Evolutionary conservation across 495 filamentous ascomycete species (phyloP).

Genomic region (Aspergillus cavernicola): DNA sequence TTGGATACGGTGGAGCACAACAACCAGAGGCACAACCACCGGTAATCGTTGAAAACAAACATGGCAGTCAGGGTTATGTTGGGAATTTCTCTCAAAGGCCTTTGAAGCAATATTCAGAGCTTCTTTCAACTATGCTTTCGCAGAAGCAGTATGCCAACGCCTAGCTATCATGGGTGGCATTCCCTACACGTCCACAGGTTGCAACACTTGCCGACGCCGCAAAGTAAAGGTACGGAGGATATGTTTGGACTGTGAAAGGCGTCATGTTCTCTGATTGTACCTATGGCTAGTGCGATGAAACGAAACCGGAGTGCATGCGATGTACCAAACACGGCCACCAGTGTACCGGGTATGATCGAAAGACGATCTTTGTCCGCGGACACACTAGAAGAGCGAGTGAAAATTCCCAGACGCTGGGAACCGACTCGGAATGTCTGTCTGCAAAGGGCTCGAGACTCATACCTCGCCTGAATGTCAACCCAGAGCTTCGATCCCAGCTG

Average conservation of each 20-base stretch:
- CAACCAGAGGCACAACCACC: not conserved
- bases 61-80: not conserved
- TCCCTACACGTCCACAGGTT: conserved; percentile 24
- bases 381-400: conserved; percentile 1
- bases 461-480: conserved; percentile 17
- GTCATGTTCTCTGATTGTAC: conserved; percentile 4
- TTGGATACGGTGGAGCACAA: not conserved
- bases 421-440: not conserved
- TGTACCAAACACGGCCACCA: conserved; percentile 29
- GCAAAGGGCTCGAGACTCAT: not conserved
- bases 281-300: conserved; percentile 25
- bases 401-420: conserved; percentile 5
- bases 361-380: conserved; percentile 18
- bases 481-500: conserved; percentile 15
- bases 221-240: conserved; percentile 22
- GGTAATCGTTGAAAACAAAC: not conserved
- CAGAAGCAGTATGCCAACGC: not conserved
- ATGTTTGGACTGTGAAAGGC: not conserved
- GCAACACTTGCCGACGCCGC: conserved; percentile 25
- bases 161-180: conserved; percentile 20
- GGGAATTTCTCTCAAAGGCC: not conserved
- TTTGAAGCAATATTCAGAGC: not conserved
- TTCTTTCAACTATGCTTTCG: not conserved
- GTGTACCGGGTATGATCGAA: conserved; percentile 24
- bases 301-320: conserved; percentile 22